phyloP scores from a whole-genome alignment of 2,329 filamentous ascomycete genomes.

The Talaromyces rugulosus region DNA sequence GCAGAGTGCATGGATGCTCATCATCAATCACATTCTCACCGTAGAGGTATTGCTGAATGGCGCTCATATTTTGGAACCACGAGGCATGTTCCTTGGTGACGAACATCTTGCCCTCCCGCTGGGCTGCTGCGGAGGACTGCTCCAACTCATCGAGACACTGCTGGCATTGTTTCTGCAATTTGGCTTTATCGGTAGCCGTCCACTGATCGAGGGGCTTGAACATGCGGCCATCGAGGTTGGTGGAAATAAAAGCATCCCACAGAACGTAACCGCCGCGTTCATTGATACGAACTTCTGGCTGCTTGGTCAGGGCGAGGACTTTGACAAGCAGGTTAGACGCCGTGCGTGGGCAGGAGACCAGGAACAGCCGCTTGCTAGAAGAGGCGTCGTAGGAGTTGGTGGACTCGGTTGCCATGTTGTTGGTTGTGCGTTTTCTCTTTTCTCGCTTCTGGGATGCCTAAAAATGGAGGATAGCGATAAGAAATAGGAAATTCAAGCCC shows the following conservation, averaged over 20 bases:
- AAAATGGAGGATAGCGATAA: neutral
- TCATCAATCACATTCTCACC: neutral
- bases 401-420: neutral
- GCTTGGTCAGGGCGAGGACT: conserved; percentile 26
- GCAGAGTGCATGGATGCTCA: neutral
- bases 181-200: conserved; percentile 21
- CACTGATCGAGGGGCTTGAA: conserved; percentile 22
- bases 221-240: conserved; percentile 12
- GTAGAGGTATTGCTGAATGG: conserved; percentile 14
- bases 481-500: neutral
- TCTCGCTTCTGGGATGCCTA: neutral
- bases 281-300: conserved; percentile 20
- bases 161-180: conserved; percentile 18
- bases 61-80: conserved; percentile 22
- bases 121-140: conserved; percentile 18
- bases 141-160: conserved; percentile 24
- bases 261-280: conserved; percentile 28
- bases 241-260: conserved; percentile 14
- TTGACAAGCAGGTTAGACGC: conserved; percentile 30
- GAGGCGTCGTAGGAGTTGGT: neutral
- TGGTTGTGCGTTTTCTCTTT: neutral
- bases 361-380: conserved; percentile 16
- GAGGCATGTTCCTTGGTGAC: conserved; percentile 36
- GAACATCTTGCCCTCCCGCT: conserved; percentile 22
- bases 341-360: conserved; percentile 26